A percentile compares a stretch with the other conserved stretches of the same genome.
Evolutionary conservation across 2,329 filamentous ascomycete genomes (phyloP).

Genomic region (Penicillium concentricum): DNA sequence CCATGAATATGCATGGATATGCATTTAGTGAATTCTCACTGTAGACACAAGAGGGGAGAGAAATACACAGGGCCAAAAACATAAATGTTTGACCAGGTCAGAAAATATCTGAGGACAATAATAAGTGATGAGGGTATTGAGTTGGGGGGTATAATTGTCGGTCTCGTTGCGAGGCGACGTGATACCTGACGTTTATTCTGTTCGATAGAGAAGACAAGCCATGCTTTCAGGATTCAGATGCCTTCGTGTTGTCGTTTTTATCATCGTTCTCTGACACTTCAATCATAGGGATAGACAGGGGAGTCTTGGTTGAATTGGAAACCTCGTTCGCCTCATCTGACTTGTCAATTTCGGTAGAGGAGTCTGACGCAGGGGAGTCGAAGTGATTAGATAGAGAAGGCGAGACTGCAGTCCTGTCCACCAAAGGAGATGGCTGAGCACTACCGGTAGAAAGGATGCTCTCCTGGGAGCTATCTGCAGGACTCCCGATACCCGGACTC

Average conservation of each 20-base stretch:
- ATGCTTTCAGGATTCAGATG: not conserved
- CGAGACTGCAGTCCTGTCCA: not conserved
- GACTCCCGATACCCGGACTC: slow-evolving; percentile 21
- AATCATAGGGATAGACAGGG: slow-evolving; percentile 20
- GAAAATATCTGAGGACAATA: not conserved
- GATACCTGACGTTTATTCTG: not conserved
- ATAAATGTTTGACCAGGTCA: not conserved
- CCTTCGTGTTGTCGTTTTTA: not conserved
- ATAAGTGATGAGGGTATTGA: not conserved
- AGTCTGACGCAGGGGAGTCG: slow-evolving; percentile 1
- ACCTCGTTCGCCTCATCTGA: not conserved
- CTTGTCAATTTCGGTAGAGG: not conserved
- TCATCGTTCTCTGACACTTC: slow-evolving; percentile 23
- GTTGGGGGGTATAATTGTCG: not conserved
- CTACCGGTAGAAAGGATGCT: slow-evolving; percentile 11
- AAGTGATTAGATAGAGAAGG: not conserved
- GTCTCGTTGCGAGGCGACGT: not conserved
- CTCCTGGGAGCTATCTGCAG: slow-evolving; percentile 27
- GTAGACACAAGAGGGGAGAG: not conserved
- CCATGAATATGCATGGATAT: not conserved
- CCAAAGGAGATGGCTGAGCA: slow-evolving; percentile 5
- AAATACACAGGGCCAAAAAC: not conserved
- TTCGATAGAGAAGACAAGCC: not conserved
- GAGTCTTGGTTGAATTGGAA: not conserved
- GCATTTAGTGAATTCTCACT: not conserved